phyloP scores from a whole-genome alignment of 768 basidiomycete species.

The Cubamyces sp. region DNA sequence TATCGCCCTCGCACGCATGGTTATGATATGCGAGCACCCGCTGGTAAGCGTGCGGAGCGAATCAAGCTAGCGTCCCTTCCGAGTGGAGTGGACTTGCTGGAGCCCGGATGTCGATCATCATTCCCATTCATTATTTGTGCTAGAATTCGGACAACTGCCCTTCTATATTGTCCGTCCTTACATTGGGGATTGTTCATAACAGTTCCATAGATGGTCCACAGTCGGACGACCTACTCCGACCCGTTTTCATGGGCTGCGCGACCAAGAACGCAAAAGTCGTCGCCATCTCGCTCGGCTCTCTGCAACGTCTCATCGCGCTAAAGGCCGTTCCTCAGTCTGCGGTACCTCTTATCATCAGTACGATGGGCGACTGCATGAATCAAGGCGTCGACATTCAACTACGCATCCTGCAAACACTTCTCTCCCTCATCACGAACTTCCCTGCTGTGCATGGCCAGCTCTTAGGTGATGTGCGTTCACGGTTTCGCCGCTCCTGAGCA shows the following conservation, averaged over 20 bases:
- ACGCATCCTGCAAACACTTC: constrained; percentile 88
- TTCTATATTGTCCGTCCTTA: no score
- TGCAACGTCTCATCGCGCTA: constrained; percentile 87
- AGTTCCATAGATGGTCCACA: constrained; percentile 65
- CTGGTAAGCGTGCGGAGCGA: no score
- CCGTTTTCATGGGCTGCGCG: constrained; percentile 92
- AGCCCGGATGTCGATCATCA: no score
- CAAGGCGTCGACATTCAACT: constrained; percentile 98
- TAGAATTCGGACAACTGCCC: no score
- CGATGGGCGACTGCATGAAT: constrained; percentile 84
- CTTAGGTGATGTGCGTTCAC: constrained; percentile 74
- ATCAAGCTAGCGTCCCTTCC: no score
- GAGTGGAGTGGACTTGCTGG: no score
- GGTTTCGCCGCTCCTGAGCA: not conserved
- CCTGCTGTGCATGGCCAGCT: constrained; percentile 77
- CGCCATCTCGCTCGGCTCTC: constrained; percentile 86
- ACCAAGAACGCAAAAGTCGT: constrained; percentile 95
- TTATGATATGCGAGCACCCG: no score
- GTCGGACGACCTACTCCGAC: constrained; percentile 79
- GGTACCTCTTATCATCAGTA: constrained; percentile 78
- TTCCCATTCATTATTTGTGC: no score
- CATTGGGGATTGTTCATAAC: not conserved
- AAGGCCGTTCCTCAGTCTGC: constrained; percentile 83
- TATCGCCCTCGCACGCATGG: no score
- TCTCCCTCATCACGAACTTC: constrained; percentile 90